Evolutionary conservation across 116 monocot species (phyloP).

Genomic region (Cymodocea nodosa): DNA sequence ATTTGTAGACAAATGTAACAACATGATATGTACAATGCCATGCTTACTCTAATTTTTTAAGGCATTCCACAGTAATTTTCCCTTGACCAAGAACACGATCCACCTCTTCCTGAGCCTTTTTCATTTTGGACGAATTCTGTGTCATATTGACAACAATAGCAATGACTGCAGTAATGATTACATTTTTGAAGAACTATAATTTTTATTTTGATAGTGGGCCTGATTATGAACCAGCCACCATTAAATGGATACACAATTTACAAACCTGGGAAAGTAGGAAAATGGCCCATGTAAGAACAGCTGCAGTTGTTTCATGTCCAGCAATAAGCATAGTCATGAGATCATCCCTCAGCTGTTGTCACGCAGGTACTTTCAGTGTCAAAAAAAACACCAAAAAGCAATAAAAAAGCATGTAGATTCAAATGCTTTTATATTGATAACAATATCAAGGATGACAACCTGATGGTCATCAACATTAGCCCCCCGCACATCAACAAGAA

Average conservation of each 20-base stretch:
- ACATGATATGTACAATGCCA: neutral
- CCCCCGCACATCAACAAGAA: constrained; percentile 98
- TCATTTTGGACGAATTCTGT: constrained; percentile 90
- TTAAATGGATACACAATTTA: neutral
- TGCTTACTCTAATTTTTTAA: constrained; percentile 69
- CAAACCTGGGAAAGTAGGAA: constrained; percentile 87
- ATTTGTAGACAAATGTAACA: neutral
- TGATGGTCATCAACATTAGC: constrained; percentile 96
- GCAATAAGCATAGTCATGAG: constrained; percentile 99
- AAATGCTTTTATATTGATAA: no score
- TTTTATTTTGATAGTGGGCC: constrained; percentile 1
- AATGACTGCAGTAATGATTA: neutral
- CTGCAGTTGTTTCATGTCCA: constrained; percentile 99
- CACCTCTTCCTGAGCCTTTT: constrained; percentile 76
- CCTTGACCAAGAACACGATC: constrained; percentile 64
- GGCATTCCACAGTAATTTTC: constrained; percentile 35
- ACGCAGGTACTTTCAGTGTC: neutral
- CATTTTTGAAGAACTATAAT: neutral
- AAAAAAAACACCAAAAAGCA: neutral
- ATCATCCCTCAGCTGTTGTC: constrained; percentile 84
- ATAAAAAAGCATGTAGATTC: neutral
- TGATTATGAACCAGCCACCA: neutral
- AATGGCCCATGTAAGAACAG: constrained; percentile 96
- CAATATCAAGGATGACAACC: constrained; percentile 20
- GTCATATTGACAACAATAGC: neutral